Percentiles rank a stretch among this genome's conserved stretches.
These are phyloP conservation scores for Abelmoschus esculentus DNA, from an alignment of 345 rosid genomes.

Conservation along the genomic window DNA sequence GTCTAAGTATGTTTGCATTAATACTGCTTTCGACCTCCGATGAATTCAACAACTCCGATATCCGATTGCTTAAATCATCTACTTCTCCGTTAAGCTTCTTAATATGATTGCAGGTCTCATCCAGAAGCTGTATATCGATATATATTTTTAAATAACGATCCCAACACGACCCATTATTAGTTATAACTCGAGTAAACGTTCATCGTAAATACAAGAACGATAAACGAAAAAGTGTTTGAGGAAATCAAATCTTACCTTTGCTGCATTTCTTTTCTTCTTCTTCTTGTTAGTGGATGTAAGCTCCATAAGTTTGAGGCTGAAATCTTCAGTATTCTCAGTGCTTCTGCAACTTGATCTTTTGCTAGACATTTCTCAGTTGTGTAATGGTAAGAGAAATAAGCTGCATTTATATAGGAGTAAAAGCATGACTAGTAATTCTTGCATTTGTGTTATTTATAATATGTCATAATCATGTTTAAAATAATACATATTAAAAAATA, in stretches of 20 bases:
- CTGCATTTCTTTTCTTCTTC: constrained; percentile 10
- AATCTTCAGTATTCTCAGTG: constrained; percentile 1
- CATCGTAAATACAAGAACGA: no score
- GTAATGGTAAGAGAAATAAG: neutral
- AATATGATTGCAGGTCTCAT: constrained; percentile 10
- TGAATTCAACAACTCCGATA: constrained; percentile 7
- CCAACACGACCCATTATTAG: no score
- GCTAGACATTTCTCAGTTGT: neutral
- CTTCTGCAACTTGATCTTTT: constrained; percentile 9
- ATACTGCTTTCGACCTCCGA: neutral
- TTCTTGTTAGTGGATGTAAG: constrained; percentile 1
- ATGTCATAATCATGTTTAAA: neutral
- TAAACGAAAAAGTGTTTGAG: no score
- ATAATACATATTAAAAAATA: no score
- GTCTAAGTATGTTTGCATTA: constrained; percentile 1
- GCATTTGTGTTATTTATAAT: neutral
- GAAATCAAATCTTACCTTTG: neutral
- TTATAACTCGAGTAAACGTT: no score
- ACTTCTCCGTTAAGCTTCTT: constrained; percentile 12
- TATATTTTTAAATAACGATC: no score
- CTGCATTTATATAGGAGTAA: constrained; percentile 1
- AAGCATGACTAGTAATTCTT: neutral
- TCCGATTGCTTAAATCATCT: constrained; percentile 7
- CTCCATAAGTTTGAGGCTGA: neutral
- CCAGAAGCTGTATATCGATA: constrained; percentile 5